A percentile compares a stretch with the other conserved stretches of the same genome.
Conservation (phyloP, 768 basidiomycete genomes). For the Tulasnella sp. region DNA sequence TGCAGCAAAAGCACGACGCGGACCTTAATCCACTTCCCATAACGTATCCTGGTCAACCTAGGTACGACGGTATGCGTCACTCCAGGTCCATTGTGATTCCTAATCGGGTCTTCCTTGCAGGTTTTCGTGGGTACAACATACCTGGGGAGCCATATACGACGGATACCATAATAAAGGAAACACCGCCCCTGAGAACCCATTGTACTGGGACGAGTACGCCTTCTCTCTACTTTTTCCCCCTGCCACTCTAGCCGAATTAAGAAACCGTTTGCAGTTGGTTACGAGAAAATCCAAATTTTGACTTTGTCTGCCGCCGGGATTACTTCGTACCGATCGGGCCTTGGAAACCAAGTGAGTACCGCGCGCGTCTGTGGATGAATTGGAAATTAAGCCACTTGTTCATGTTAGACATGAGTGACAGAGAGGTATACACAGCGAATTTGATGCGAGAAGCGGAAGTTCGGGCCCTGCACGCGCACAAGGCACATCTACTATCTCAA, state of each 20-base stretch:
- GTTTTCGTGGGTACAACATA: conserved; percentile 21
- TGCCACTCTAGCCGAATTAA: neutral
- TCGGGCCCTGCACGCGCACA: neutral
- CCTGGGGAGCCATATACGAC: neutral
- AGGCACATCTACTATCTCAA: neutral
- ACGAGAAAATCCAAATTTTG: conserved; percentile 11
- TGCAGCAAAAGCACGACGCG: conserved; percentile 6
- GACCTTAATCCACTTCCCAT: conserved; percentile 16
- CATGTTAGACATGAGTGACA: neutral
- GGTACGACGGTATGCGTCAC: neutral
- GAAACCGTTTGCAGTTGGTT: conserved; percentile 1
- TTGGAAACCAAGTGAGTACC: conserved; percentile 15
- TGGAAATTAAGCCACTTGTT: neutral
- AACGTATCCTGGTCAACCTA: conserved; percentile 8
- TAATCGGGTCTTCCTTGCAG: neutral
- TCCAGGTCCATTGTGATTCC: neutral
- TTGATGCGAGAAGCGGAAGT: neutral
- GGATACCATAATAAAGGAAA: conserved; percentile 6
- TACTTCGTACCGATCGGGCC: conserved; percentile 6
- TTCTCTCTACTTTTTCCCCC: neutral
- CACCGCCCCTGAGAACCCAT: neutral
- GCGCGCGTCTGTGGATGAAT: neutral
- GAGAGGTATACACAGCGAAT: neutral
- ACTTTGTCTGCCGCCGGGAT: neutral
- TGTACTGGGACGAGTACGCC: conserved; percentile 22